Evolutionary conservation across 495 filamentous ascomycete genomes (phyloP).

Genomic region (Aspergillus nanangensis): DNA sequence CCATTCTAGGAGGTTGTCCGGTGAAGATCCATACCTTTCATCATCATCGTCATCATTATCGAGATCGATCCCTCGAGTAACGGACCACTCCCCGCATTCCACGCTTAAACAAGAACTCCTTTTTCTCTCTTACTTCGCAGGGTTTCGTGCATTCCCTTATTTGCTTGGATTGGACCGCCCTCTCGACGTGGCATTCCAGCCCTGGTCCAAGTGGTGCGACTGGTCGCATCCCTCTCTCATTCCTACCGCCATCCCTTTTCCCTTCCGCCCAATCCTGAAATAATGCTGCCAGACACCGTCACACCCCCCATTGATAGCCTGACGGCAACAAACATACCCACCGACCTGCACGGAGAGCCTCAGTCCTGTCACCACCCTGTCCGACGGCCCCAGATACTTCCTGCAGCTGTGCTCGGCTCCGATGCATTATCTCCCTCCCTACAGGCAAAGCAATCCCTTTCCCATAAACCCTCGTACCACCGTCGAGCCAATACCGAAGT

Average conservation of each 20-base stretch:
- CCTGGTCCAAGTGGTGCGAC: constrained; percentile 19
- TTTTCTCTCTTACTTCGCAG: constrained; percentile 11
- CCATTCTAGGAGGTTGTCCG: too few species aligned
- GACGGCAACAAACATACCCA: too few species aligned
- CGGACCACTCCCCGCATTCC: not conserved
- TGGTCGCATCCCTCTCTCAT: constrained; percentile 7
- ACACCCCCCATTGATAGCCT: constrained; percentile 12
- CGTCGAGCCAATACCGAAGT: constrained; percentile 39
- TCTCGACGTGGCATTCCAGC: constrained; percentile 37
- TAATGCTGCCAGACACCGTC: constrained; percentile 16
- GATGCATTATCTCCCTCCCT: constrained; percentile 9
- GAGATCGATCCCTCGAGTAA: not conserved
- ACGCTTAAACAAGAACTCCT: constrained; percentile 1
- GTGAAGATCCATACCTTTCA: not conserved
- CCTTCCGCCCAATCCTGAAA: constrained; percentile 12
- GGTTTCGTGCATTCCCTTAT: constrained; percentile 2
- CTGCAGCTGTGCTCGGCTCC: constrained; percentile 14
- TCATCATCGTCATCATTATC: not conserved
- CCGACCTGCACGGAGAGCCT: constrained; percentile 4
- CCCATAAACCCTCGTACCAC: constrained; percentile 25
- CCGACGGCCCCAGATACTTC: constrained; percentile 10
- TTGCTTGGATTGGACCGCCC: constrained; percentile 20
- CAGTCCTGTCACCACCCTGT: constrained; percentile 13
- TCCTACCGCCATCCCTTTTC: constrained; percentile 1
- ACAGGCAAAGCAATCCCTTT: constrained; percentile 17